Evolutionary conservation across 2,329 filamentous ascomycete species (phyloP).

Genomic region (Ramularia collo-cygni): DNA sequence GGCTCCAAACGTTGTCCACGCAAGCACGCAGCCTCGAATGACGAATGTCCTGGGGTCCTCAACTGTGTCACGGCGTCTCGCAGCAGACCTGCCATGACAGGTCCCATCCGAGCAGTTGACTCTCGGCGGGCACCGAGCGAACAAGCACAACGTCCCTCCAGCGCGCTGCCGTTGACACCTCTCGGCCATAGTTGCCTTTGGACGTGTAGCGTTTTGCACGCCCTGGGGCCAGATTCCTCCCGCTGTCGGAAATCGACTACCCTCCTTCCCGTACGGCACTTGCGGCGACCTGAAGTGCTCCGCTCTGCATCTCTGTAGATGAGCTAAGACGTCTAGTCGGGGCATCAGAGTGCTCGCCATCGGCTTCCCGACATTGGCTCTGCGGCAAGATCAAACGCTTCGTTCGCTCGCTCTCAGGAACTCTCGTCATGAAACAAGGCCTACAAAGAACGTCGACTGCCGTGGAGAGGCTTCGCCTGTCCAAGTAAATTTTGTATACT

Average conservation of each 20-base stretch:
- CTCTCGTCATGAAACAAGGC: constrained; percentile 14
- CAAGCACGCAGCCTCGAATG: constrained; percentile 1
- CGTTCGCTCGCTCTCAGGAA: constrained; percentile 9
- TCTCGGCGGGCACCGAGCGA: constrained; percentile 11
- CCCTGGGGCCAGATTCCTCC: constrained; percentile 5
- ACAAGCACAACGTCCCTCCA: constrained; percentile 10
- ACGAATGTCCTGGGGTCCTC: background rate
- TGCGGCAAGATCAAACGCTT: constrained; percentile 18
- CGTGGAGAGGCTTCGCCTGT: constrained; percentile 7
- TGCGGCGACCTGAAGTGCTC: constrained; percentile 9
- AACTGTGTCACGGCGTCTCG: constrained; percentile 10
- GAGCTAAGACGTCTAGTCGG: constrained; percentile 14
- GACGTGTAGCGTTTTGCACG: constrained; percentile 1
- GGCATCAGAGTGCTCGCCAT: constrained; percentile 11
- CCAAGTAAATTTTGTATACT: constrained; percentile 9
- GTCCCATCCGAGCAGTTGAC: constrained; percentile 14
- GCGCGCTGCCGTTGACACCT: constrained; percentile 7
- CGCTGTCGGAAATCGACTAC: constrained; percentile 11
- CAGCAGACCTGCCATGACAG: constrained; percentile 15
- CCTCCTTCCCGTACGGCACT: constrained; percentile 13
- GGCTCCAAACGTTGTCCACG: background rate
- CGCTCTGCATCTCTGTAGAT: constrained; percentile 14
- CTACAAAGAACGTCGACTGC: constrained; percentile 13
- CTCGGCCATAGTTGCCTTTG: constrained; percentile 11
- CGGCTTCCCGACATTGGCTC: constrained; percentile 13